A percentile compares a stretch with the other conserved stretches of the same genome.
Conservation (phyloP, 2,329 filamentous ascomycete species). For the Botrytis sinoallii region DNA sequence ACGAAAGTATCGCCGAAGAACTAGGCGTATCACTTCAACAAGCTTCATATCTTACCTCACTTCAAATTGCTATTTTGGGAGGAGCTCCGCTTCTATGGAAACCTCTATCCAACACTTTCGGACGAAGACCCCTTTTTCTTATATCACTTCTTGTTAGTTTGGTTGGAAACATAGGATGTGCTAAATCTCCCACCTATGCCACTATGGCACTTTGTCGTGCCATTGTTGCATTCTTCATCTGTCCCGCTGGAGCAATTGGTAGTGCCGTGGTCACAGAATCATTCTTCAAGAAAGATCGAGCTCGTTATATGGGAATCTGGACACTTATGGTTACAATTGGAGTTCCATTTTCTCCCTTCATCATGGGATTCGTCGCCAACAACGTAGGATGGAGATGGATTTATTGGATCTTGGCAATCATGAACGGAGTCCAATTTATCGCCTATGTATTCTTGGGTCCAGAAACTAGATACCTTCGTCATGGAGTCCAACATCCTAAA, state of each 20-base stretch:
- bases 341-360: constrained; percentile 30
- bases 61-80: constrained; percentile 52
- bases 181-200: constrained; percentile 45
- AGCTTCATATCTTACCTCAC: constrained; percentile 48
- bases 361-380: constrained; percentile 42
- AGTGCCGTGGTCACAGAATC: constrained; percentile 55
- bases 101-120: constrained; percentile 49
- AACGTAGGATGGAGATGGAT: constrained; percentile 19
- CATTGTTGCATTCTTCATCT: constrained; percentile 52
- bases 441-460: constrained; percentile 54
- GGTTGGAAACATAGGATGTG: constrained; percentile 51
- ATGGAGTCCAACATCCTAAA: constrained; percentile 1
- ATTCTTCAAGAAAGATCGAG: constrained; percentile 52
- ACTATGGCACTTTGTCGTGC: constrained; percentile 48
- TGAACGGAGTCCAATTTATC: constrained; percentile 55
- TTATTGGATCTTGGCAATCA: constrained; percentile 46
- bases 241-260: constrained; percentile 49
- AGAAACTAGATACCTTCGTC: constrained; percentile 52
- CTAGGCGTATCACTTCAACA: constrained; percentile 44
- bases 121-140: constrained; percentile 51
- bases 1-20: constrained; percentile 46
- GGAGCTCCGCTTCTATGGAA: constrained; percentile 52
- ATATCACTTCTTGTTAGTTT: constrained; percentile 44
- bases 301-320: constrained; percentile 53
- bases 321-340: constrained; percentile 37